phyloP scores from a whole-genome alignment of 1,284 basidiomycete species.

The Vanrija sp. region DNA sequence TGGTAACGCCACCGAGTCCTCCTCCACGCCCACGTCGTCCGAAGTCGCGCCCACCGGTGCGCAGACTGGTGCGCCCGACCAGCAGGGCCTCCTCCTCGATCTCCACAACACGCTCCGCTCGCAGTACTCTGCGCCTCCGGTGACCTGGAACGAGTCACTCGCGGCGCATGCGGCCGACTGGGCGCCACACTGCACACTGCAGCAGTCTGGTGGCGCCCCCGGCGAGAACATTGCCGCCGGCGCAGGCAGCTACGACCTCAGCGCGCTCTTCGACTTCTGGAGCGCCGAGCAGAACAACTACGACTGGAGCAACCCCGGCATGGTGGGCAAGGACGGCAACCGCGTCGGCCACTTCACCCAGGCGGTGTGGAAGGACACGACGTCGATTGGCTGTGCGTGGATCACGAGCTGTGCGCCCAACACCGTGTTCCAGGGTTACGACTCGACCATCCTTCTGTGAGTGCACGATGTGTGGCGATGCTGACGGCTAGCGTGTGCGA shows the following conservation, averaged over 20 bases:
- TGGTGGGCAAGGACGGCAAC: not conserved
- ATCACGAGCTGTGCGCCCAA: slow-evolving; percentile 21
- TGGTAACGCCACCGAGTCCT: slow-evolving; percentile 13
- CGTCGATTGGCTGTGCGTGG: slow-evolving; percentile 37
- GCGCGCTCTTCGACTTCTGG: slow-evolving; percentile 32
- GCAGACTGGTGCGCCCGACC: not conserved
- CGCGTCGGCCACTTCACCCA: slow-evolving; percentile 40
- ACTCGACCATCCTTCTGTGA: too few species aligned
- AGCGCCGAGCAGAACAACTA: slow-evolving; percentile 28
- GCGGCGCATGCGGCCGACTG: slow-evolving; percentile 6
- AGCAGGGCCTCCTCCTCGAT: slow-evolving; percentile 19
- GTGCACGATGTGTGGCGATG: not conserved
- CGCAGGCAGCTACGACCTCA: slow-evolving; percentile 23
- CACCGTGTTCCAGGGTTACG: slow-evolving; percentile 23
- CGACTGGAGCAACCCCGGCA: slow-evolving; percentile 30
- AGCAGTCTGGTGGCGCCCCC: not conserved
- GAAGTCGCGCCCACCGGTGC: slow-evolving; percentile 6
- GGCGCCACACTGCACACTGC: slow-evolving; percentile 1
- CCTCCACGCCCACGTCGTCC: slow-evolving; percentile 38
- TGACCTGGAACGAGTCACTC: slow-evolving; percentile 10
- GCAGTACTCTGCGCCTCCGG: slow-evolving; percentile 17
- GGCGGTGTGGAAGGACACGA: slow-evolving; percentile 44
- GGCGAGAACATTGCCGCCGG: slow-evolving; percentile 27
- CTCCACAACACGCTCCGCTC: slow-evolving; percentile 40
- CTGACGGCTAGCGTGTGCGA: slow-evolving; percentile 21